phyloP scores from a whole-genome alignment of 2,329 filamentous ascomycete species.

The Aspergillus arachidicola region DNA sequence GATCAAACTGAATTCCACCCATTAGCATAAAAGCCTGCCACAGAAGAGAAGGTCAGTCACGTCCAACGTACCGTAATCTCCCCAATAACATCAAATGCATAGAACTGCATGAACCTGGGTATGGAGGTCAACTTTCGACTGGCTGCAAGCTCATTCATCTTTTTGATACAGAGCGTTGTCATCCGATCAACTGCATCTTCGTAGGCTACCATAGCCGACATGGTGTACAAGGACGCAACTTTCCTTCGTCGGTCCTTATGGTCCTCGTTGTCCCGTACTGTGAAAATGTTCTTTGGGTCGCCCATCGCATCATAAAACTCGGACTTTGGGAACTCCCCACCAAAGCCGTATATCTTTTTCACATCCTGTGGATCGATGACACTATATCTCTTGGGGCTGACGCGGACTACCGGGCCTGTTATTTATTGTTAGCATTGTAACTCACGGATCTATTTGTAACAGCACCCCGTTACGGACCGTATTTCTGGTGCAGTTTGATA shows the following conservation, averaged over 20 bases:
- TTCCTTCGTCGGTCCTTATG: conserved; percentile 8
- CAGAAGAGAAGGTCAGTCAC: rapidly evolving
- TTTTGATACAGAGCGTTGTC: conserved; percentile 3
- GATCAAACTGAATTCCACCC: conserved; percentile 21
- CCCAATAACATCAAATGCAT: conserved; percentile 30
- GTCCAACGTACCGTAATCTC: conserved; percentile 18
- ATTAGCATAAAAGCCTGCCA: background rate
- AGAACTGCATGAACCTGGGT: conserved; percentile 21
- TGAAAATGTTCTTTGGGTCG: background rate
- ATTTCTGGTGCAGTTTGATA: conserved; percentile 3
- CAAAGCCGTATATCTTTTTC: background rate
- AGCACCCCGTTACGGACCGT: background rate
- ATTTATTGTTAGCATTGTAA: background rate
- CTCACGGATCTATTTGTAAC: rapidly evolving
- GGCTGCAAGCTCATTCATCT: background rate
- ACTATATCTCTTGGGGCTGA: conserved; percentile 2
- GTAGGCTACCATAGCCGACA: conserved; percentile 15
- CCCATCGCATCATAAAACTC: background rate
- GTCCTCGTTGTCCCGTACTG: background rate
- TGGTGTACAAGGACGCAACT: conserved; percentile 17
- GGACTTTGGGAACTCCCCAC: background rate
- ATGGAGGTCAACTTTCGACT: conserved; percentile 11
- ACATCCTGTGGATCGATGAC: conserved; percentile 2
- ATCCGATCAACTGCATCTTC: conserved; percentile 13
- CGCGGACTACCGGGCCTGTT: conserved; percentile 1